Base-by-base conservation (phyloP, 495 filamentous ascomycete genomes). In the Penicillium silybi region DNA sequence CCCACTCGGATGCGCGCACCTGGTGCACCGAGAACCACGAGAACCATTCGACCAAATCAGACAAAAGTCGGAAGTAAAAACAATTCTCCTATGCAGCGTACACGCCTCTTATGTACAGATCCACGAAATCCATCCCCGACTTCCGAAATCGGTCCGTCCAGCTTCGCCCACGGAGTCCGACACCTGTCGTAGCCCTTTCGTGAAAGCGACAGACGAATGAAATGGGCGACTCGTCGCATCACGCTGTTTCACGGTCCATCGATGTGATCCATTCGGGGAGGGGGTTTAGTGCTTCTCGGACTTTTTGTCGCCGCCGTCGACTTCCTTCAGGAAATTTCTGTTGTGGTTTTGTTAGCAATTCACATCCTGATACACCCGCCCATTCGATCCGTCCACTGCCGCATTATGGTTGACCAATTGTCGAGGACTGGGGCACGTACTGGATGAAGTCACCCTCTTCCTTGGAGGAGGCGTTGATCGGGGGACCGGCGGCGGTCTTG, bases 371-470 rank as follows among this genome's bases (percentile, higher is more conserved):
- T 13, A 13, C 0, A 32, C 1, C 1, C 1, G 3, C 13, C 29
- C 9, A 9, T 13, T 32, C 29, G 29, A 3, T 32, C 13, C 29
- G n/a, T 10, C 20, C 3, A 22, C 19, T 15, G 15, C 2, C 2
- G 35, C 25, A n/a, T n/a, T n/a, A n/a, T 0, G n/a, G 4, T 17
- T 29, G 42, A n/a, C n/a, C n/a, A 17, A 42, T 41, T 11, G 15
- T 47, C 20, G 27, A 23, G 17, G n/a, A 22, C 25, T 40, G 17
- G 23, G 32, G 22, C 35, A 64, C 87, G 68, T 83, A 97, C 92
- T 95, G 89, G 79, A 98, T 93, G 76, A 97, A 98, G 61, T 85
- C 85, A 78, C 95, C 91, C 81, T 98, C 92, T 66, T 97, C 92
- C 66, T 89, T 86, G 75, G 84, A 92, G 52, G 77, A 75, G 40